Evolutionary conservation across 2,329 filamentous ascomycete genomes (phyloP).

Genomic region (Thermoascus crustaceus): DNA sequence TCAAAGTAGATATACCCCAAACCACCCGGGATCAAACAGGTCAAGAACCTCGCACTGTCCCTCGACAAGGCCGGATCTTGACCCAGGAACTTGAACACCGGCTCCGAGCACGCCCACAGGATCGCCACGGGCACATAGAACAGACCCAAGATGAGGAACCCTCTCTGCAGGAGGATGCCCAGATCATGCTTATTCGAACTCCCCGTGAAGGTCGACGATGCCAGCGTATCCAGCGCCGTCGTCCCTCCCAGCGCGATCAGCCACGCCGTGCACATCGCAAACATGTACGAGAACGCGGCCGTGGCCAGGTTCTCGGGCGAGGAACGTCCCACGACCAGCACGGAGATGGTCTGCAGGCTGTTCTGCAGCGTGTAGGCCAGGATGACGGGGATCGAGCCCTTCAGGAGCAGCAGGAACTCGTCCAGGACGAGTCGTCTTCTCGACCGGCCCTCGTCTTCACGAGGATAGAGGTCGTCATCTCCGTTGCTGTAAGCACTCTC

Average conservation of each 20-base stretch:
- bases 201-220: slow-evolving; percentile 73
- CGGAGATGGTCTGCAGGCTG: slow-evolving; percentile 72
- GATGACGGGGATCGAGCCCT: slow-evolving; percentile 67
- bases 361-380: slow-evolving; percentile 80
- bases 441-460: slow-evolving; percentile 27
- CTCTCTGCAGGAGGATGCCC: slow-evolving; percentile 68
- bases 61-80: slow-evolving; percentile 70
- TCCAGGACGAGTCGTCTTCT: slow-evolving; percentile 33
- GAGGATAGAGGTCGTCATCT: slow-evolving; percentile 30
- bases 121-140: slow-evolving; percentile 67
- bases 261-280: slow-evolving; percentile 83
- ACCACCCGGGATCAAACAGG: slow-evolving; percentile 67
- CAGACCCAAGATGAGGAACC: slow-evolving; percentile 60
- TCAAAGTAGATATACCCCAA: slow-evolving; percentile 86
- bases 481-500: slow-evolving; percentile 12
- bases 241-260: slow-evolving; percentile 78
- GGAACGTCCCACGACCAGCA: slow-evolving; percentile 70
- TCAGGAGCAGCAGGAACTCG: slow-evolving; percentile 62
- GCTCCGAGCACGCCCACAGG: slow-evolving; percentile 68
- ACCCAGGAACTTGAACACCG: slow-evolving; percentile 63
- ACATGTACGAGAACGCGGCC: slow-evolving; percentile 87
- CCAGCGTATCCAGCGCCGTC: slow-evolving; percentile 77
- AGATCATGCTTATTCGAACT: slow-evolving; percentile 70
- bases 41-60: slow-evolving; percentile 65
- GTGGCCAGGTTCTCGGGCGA: slow-evolving; percentile 73